Evolutionary conservation across 169 alveolate species (phyloP).

Genomic region (Eimeria maxima): DNA sequence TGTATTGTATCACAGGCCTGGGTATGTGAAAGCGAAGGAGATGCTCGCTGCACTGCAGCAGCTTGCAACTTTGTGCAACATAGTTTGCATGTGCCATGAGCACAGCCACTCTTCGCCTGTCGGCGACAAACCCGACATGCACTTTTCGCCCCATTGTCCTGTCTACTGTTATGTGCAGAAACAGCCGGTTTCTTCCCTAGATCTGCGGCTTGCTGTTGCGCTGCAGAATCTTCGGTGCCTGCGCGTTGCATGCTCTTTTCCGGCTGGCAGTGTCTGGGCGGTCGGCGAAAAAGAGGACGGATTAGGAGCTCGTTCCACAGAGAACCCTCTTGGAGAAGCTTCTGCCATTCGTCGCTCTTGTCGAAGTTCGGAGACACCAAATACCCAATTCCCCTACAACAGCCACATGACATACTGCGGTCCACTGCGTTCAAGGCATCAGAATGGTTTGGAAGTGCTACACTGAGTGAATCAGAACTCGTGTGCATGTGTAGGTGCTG

Average conservation of each 20-base stretch:
- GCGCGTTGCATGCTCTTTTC: not conserved
- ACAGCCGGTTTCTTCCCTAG: not conserved
- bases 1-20: conserved; percentile 22
- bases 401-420: not conserved
- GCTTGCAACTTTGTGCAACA: conserved; percentile 77
- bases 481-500: not conserved
- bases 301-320: conserved; percentile 55
- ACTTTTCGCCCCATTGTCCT: not conserved
- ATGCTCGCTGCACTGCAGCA: conserved; percentile 56
- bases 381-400: conserved; percentile 76
- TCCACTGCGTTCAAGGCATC: not conserved
- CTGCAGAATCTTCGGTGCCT: not conserved
- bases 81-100: conserved; percentile 77
- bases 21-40: not conserved
- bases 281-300: conserved; percentile 46
- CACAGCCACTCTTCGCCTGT: conserved; percentile 76
- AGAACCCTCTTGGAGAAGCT: conserved; percentile 15
- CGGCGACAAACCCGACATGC: conserved; percentile 64
- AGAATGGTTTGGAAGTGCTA: not conserved
- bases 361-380: conserved; percentile 69
- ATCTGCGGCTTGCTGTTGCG: not conserved
- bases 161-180: not conserved
- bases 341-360: conserved; percentile 42
- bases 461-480: not conserved
- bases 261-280: not conserved